Percentiles rank a stretch among this genome's conserved stretches.
These are phyloP conservation scores for Thymus mandschuricus DNA, from an alignment of 257 asterid species.

Conservation along the genomic window DNA sequence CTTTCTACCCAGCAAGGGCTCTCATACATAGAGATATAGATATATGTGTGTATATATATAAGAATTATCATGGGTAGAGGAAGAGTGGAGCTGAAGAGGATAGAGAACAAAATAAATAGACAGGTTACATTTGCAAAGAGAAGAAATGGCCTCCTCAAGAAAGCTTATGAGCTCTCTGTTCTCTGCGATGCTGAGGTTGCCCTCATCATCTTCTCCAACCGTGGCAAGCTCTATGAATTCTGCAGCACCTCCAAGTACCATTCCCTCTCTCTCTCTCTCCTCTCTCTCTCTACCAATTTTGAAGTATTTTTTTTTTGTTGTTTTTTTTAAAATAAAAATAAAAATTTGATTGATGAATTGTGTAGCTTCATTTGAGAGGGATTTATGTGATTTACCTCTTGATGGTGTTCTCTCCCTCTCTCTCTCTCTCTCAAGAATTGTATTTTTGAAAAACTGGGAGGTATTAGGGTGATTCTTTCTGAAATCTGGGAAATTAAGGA, in stretches of 20 bases:
- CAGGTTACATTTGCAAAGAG: conserved; percentile 91
- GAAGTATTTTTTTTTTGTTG: not conserved
- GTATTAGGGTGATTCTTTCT: not conserved
- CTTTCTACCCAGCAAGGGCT: not conserved
- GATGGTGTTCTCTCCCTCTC: too few species aligned
- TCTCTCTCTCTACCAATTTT: not conserved
- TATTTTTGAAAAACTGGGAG: conserved; percentile 2
- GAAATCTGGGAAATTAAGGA: conserved; percentile 29
- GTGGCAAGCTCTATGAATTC: conserved; percentile 94
- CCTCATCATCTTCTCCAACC: conserved; percentile 81
- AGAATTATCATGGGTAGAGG: conserved; percentile 68
- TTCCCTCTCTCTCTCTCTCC: not conserved
- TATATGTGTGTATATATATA: conserved; percentile 3
- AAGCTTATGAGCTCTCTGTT: conserved; percentile 83
- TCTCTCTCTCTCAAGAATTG: too few species aligned
- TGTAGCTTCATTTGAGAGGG: too few species aligned
- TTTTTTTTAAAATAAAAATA: not conserved
- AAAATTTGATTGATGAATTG: not conserved
- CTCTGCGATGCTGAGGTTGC: conserved; percentile 88
- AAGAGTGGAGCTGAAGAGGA: conserved; percentile 89
- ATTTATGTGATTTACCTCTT: not conserved
- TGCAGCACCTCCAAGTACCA: conserved; percentile 79
- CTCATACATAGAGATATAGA: not conserved
- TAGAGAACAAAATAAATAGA: conserved; percentile 87
- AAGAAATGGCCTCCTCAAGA: conserved; percentile 79